Base-by-base conservation (phyloP, 306 rosid species). In the Vigna angularis region DNA sequence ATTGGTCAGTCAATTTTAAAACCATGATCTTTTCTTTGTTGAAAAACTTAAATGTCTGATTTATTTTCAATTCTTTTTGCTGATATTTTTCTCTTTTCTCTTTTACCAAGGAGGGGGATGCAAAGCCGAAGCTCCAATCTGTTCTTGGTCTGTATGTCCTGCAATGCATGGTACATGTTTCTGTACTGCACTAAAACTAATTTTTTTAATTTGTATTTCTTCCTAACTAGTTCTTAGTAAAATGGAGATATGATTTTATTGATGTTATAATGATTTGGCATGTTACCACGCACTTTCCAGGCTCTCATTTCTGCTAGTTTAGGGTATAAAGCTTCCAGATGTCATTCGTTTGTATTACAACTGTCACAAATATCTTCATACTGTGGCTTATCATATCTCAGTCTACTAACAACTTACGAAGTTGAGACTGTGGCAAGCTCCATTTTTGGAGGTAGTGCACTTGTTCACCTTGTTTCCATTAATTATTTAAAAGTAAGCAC, bases 351-450 rank as follows among this genome's bases (percentile, higher is more conserved):
- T 52, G 82, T 87, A 13, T 75, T 79, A 67, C 89, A 72, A 61
- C 72, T 95, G 26, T 95, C 96, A 28, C 85, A 50, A 75, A 85
- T 91, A 81, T 81, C 89, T 48, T 87, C 91, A 14, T 84, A 71
- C 81, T 91, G 99, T 85, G 93, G 90, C 73, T 85, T 95, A 86
- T 87, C 97, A 49, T 93, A 91, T 87, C 82, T 86, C 72, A 87
- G 85, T 83, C 86, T 95, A 40, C 40, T 93, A 61, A 87, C 90
- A 22, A 88, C 89, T 73, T 83, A 83, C 10, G 88, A 87, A 68
- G 85, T 87, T 18, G 90, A 87, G 76, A 67, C 80, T 79, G 77
- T 89, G 79, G 83, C 89, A 77, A 56, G 68, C 81, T 44, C 70
- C 18, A 76, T 84, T 16, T 70, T 83, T 73, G 91, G 81, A 86